A percentile compares a stretch with the other conserved stretches of the same genome.
These are phyloP conservation scores for Phytophthora cryptogea DNA, from an alignment of 352 stramenopile genomes.

Conservation along the genomic window DNA sequence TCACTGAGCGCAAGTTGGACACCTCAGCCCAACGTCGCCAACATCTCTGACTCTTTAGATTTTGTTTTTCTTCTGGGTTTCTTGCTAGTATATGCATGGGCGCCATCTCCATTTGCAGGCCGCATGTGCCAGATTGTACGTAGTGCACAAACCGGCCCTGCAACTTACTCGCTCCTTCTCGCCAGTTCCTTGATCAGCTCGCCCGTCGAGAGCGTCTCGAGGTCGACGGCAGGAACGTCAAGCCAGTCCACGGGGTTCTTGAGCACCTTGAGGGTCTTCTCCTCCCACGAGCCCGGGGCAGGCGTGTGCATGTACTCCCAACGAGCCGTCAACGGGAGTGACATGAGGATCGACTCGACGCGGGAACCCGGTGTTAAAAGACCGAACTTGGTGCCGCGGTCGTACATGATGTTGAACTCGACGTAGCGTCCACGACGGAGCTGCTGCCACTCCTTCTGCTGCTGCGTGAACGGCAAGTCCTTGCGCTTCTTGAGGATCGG, in stretches of 20 bases:
- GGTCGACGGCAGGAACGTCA: slow-evolving; percentile 74
- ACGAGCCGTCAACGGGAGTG: slow-evolving; percentile 94
- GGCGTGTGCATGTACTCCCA: slow-evolving; percentile 97
- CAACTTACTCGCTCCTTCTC: slow-evolving; percentile 56
- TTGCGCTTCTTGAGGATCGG: slow-evolving; percentile 96
- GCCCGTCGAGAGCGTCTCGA: slow-evolving; percentile 71
- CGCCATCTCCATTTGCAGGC: neutral
- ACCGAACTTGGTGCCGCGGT: slow-evolving; percentile 98
- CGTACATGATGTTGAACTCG: slow-evolving; percentile 99
- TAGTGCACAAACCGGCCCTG: neutral
- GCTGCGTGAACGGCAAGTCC: slow-evolving; percentile 94
- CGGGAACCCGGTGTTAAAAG: slow-evolving; percentile 95
- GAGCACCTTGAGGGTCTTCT: slow-evolving; percentile 93
- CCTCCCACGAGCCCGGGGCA: slow-evolving; percentile 89
- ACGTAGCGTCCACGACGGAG: slow-evolving; percentile 97
- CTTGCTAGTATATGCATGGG: slow-evolving; percentile 5
- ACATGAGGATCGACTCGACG: slow-evolving; percentile 99
- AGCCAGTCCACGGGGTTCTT: slow-evolving; percentile 96
- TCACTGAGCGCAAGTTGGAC: neutral
- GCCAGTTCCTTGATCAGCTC: slow-evolving; percentile 81
- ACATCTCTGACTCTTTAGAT: neutral
- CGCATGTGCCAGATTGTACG: neutral
- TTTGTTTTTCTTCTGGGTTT: slow-evolving; percentile 5
- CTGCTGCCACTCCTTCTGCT: slow-evolving; percentile 98
- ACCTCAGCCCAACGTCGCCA: neutral